Conservation (phyloP, 345 rosid genomes). For the Populus simonii region DNA sequence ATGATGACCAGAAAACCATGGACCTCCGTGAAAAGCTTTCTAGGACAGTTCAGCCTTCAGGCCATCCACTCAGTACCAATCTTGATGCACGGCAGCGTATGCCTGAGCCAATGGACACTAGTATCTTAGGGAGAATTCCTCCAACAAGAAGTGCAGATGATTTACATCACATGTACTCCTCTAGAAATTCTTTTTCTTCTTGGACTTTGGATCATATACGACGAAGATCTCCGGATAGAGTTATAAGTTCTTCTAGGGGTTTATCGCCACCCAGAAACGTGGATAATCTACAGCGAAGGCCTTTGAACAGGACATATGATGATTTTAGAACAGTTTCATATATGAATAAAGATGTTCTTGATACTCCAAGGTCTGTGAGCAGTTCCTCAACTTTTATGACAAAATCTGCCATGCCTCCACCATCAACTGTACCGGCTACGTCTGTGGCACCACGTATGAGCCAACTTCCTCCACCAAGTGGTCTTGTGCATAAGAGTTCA, state of each 20-base stretch:
- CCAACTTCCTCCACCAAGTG: conserved; percentile 51
- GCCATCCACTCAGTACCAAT: conserved; percentile 15
- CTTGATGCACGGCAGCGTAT: conserved; percentile 37
- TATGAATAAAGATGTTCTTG: conserved; percentile 51
- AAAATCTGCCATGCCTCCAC: conserved; percentile 46
- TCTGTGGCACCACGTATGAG: conserved; percentile 43
- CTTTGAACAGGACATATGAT: conserved; percentile 48
- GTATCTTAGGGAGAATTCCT: conserved; percentile 43
- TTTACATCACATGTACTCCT: conserved; percentile 44
- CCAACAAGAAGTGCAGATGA: conserved; percentile 49
- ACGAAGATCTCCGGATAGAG: conserved; percentile 66
- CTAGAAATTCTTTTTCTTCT: conserved; percentile 54
- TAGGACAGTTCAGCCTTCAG: conserved; percentile 46
- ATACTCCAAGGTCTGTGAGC: conserved; percentile 48
- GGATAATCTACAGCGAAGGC: conserved; percentile 50
- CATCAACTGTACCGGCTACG: conserved; percentile 22
- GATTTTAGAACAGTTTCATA: conserved; percentile 56
- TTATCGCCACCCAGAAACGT: conserved; percentile 52
- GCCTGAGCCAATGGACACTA: conserved; percentile 47
- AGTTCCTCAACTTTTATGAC: conserved; percentile 43
- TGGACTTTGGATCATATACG: conserved; percentile 70
- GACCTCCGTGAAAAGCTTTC: conserved; percentile 84
- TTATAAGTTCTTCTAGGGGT: conserved; percentile 53
- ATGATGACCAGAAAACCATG: conserved; percentile 37
- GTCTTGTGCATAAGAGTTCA: conserved; percentile 44